phyloP scores from a whole-genome alignment of 805 yeast genomes.

The Geotrichum ghanense region DNA sequence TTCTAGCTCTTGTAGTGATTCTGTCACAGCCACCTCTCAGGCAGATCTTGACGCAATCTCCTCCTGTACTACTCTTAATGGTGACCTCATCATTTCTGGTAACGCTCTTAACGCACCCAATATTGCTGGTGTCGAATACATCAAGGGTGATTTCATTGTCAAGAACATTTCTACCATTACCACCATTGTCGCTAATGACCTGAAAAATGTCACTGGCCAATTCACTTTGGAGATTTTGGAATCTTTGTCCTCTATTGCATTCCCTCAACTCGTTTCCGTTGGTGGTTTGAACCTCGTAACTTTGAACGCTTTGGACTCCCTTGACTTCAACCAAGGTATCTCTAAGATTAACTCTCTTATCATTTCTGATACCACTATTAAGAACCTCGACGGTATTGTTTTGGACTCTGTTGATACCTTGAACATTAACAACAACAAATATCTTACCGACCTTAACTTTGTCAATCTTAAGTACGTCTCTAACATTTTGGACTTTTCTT shows the following conservation, averaged over 20 bases:
- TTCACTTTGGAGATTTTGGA: slow-evolving; percentile 55
- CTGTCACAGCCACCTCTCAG: slow-evolving; percentile 3
- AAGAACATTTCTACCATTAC: slow-evolving; percentile 52
- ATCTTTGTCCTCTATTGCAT: slow-evolving; percentile 51
- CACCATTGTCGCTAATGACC: slow-evolving; percentile 65
- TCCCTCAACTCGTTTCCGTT: slow-evolving; percentile 72
- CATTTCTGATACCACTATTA: slow-evolving; percentile 32
- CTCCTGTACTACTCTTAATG: slow-evolving; percentile 69
- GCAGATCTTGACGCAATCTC: slow-evolving; percentile 60
- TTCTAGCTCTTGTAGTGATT: slow-evolving; percentile 3
- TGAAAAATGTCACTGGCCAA: slow-evolving; percentile 63
- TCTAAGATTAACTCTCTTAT: slow-evolving; percentile 58
- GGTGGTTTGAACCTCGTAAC: slow-evolving; percentile 67
- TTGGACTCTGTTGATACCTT: slow-evolving; percentile 26
- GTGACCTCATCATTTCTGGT: slow-evolving; percentile 66
- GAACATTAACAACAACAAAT: slow-evolving; percentile 82
- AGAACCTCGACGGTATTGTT: slow-evolving; percentile 29
- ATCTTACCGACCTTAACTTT: slow-evolving; percentile 46
- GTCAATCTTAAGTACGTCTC: slow-evolving; percentile 65
- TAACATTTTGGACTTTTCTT: slow-evolving; percentile 64
- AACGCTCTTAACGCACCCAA: slow-evolving; percentile 34
- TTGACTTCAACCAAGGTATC: slow-evolving; percentile 62
- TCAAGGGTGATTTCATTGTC: slow-evolving; percentile 66
- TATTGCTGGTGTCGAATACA: slow-evolving; percentile 61
- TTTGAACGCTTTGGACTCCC: slow-evolving; percentile 66